Percentiles rank a stretch among this genome's conserved stretches.
phyloP scores from a whole-genome alignment of 768 basidiomycete genomes.

The Tricholoma furcatifolium region DNA sequence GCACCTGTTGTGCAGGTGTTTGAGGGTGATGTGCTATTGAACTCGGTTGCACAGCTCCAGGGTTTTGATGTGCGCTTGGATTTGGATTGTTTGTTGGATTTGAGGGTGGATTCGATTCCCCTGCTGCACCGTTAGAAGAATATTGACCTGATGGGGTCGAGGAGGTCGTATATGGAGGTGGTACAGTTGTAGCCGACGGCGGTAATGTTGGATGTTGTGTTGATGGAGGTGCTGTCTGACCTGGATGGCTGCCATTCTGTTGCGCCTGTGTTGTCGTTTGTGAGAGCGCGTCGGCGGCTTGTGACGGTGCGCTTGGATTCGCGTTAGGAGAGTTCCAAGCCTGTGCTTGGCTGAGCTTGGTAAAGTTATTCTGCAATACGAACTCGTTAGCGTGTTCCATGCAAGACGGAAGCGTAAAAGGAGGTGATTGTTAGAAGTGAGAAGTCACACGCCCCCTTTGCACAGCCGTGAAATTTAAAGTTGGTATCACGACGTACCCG shows the following conservation, averaged over 20 bases:
- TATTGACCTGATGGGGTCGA: slow-evolving; percentile 31
- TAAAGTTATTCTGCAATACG: slow-evolving; percentile 49
- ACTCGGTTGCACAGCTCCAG: slow-evolving; percentile 28
- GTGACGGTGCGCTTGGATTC: slow-evolving; percentile 40
- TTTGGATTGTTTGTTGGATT: slow-evolving; percentile 30
- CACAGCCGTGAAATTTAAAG: slow-evolving; percentile 3
- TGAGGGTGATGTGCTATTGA: slow-evolving; percentile 57
- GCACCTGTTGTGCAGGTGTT: slow-evolving; percentile 91
- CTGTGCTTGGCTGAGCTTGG: slow-evolving; percentile 62
- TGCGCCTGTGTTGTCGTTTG: slow-evolving; percentile 24
- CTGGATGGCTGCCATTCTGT: slow-evolving; percentile 47
- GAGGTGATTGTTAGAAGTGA: slow-evolving; percentile 5
- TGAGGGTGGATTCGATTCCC: slow-evolving; percentile 38
- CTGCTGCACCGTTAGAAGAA: slow-evolving; percentile 34
- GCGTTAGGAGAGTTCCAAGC: slow-evolving; percentile 64
- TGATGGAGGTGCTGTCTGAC: slow-evolving; percentile 32
- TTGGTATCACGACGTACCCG: slow-evolving; percentile 51
- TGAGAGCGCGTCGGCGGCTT: slow-evolving; percentile 13
- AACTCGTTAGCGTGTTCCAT: slow-evolving; percentile 17
- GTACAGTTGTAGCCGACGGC: slow-evolving; percentile 46
- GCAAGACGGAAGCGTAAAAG: slow-evolving; percentile 8
- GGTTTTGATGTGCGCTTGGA: slow-evolving; percentile 30
- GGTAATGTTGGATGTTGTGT: slow-evolving; percentile 45
- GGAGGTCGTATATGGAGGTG: slow-evolving; percentile 29
- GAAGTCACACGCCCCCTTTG: slow-evolving; percentile 7